Percentiles rank a stretch among this genome's conserved stretches.
phyloP scores from a whole-genome alignment of 345 rosid genomes.

The Salix purpurea region DNA sequence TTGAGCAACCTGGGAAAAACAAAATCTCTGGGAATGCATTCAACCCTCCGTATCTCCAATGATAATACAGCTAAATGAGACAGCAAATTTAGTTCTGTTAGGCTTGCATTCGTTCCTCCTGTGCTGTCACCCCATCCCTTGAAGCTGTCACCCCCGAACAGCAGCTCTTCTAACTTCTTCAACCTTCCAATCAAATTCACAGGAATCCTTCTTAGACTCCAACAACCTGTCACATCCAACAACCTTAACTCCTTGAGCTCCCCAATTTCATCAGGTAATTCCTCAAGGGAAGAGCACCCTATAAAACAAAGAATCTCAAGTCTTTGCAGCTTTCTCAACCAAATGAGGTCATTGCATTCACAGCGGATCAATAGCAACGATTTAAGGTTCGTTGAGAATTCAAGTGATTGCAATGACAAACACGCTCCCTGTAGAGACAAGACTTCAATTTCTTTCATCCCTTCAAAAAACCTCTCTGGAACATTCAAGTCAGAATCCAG shows the following conservation, averaged over 20 bases:
- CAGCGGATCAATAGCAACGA: not conserved
- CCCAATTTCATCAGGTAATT: not conserved
- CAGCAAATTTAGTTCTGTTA: too few relatives aligned
- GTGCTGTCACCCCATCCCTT: too few relatives aligned
- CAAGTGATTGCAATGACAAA: not conserved
- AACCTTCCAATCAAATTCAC: too few relatives aligned
- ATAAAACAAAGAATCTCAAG: not conserved
- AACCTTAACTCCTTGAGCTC: not conserved
- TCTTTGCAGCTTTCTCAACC: not conserved
- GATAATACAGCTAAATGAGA: too few relatives aligned
- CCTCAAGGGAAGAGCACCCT: not conserved
- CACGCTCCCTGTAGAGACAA: not conserved
- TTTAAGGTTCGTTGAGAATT: not conserved
- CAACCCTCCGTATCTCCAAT: too few relatives aligned
- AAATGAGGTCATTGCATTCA: not conserved
- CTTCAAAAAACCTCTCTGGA: not conserved
- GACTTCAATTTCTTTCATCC: slow-evolving; percentile 1
- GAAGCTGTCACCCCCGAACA: rapidly evolving
- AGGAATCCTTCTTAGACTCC: rapidly evolving
- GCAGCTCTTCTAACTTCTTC: too few relatives aligned
- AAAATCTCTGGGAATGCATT: too few relatives aligned
- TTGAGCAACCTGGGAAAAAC: too few relatives aligned
- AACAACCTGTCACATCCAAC: too few relatives aligned
- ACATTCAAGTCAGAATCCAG: not conserved
- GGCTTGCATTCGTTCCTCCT: too few relatives aligned